Percentiles rank a stretch among this genome's conserved stretches.
These are phyloP conservation scores for Nakataea oryzae DNA, from an alignment of 2,329 filamentous ascomycete species.

Conservation along the genomic window DNA sequence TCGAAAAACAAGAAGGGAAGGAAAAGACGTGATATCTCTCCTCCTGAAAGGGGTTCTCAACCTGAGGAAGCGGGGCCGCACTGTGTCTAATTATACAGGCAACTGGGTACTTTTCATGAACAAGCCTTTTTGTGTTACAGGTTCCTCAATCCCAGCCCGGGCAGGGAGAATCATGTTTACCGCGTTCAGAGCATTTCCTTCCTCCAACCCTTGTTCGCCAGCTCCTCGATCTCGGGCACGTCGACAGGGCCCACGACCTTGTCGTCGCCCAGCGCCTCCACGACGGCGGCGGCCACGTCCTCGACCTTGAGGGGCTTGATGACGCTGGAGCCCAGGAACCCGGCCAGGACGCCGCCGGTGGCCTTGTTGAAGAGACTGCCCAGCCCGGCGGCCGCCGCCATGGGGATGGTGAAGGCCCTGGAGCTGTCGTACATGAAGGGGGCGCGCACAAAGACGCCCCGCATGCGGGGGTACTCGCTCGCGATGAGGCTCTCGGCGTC, in stretches of 20 bases:
- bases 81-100: not conserved
- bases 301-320: conserved; percentile 84
- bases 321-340: conserved; percentile 71
- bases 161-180: not conserved
- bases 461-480: conserved; percentile 61
- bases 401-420: conserved; percentile 69
- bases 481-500: conserved; percentile 75
- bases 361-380: conserved; percentile 68
- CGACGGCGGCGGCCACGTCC: conserved; percentile 75
- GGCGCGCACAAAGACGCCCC: conserved; percentile 72
- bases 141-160: not conserved
- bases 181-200: conserved; percentile 67
- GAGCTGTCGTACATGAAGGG: conserved; percentile 85
- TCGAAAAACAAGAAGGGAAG: no score
- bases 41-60: not conserved
- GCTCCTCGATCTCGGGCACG: conserved; percentile 65
- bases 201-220: conserved; percentile 79
- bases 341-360: conserved; percentile 64
- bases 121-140: no score
- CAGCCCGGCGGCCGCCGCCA: conserved; percentile 67
- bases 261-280: conserved; percentile 75
- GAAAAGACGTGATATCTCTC: no score
- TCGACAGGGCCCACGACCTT: conserved; percentile 66
- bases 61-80: not conserved
- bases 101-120: not conserved